Percentiles rank a stretch among this genome's conserved stretches.
phyloP scores from a whole-genome alignment of 208 protist genomes.

The Leishmania braziliensis region DNA sequence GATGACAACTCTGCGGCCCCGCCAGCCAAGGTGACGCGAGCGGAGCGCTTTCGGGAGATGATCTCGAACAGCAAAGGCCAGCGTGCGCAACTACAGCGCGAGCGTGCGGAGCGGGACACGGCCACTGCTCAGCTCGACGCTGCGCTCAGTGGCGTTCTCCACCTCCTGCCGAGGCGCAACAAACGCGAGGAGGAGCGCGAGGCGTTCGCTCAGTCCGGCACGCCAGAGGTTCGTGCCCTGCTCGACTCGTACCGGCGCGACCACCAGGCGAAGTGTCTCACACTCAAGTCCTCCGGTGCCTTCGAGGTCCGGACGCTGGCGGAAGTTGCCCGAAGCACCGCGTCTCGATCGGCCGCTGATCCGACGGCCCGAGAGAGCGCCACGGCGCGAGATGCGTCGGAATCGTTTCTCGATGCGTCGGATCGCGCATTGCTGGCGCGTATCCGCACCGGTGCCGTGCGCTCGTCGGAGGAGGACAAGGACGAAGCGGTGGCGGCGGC shows the following conservation, averaged over 20 bases:
- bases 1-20: conserved; percentile 7
- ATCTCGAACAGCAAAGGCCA: conserved; percentile 64
- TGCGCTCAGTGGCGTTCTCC: conserved; percentile 67
- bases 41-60: conserved; percentile 72
- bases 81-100: conserved; percentile 65
- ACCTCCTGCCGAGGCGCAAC: conserved; percentile 69
- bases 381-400: background rate
- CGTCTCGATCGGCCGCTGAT: background rate
- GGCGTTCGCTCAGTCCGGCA: conserved; percentile 56
- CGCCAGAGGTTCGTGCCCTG: conserved; percentile 62
- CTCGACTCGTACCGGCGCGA: conserved; percentile 43
- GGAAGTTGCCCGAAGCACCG: conserved; percentile 1
- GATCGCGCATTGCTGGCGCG: conserved; percentile 32
- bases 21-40: conserved; percentile 45
- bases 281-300: conserved; percentile 40
- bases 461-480: conserved; percentile 14
- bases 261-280: conserved; percentile 57
- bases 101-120: conserved; percentile 58
- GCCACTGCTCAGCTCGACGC: conserved; percentile 67
- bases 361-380: conserved; percentile 3
- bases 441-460: conserved; percentile 23
- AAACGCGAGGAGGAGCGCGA: conserved; percentile 65
- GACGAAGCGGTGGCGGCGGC: background rate
- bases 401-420: conserved; percentile 24
- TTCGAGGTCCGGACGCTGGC: conserved; percentile 37